phyloP scores from a whole-genome alignment of 305 asterid species.

The Solanum aculeatissimum region DNA sequence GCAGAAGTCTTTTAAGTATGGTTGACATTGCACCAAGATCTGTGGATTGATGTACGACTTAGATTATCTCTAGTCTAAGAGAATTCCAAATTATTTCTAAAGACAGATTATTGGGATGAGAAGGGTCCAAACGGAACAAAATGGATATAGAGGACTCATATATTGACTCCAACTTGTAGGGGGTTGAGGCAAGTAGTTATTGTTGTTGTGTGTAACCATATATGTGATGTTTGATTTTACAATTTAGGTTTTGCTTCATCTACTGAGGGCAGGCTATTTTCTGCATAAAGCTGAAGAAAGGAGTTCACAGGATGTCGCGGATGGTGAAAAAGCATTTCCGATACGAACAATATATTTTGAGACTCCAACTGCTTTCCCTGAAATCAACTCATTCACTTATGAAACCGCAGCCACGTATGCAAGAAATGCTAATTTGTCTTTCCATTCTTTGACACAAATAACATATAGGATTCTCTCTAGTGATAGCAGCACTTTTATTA shows the following conservation, averaged over 20 bases:
- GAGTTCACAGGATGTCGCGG: conserved; percentile 20
- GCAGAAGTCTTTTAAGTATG: background rate
- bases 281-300: conserved; percentile 40
- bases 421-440: background rate
- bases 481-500: background rate
- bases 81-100: background rate
- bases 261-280: conserved; percentile 80
- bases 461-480: background rate
- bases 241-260: conserved; percentile 70
- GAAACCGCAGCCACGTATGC: conserved; percentile 56
- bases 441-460: background rate
- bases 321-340: conserved; percentile 42
- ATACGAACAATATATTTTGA: conserved; percentile 83
- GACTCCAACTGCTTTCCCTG: conserved; percentile 73
- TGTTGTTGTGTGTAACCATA: background rate
- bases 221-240: background rate
- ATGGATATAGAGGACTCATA: background rate
- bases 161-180: background rate
- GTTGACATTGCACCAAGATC: background rate
- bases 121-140: background rate
- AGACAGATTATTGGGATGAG: background rate
- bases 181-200: background rate
- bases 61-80: background rate
- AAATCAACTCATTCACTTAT: conserved; percentile 86
- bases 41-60: background rate